Base-by-base conservation (phyloP, 805 yeast species). In the Pichia cabralensis region DNA sequence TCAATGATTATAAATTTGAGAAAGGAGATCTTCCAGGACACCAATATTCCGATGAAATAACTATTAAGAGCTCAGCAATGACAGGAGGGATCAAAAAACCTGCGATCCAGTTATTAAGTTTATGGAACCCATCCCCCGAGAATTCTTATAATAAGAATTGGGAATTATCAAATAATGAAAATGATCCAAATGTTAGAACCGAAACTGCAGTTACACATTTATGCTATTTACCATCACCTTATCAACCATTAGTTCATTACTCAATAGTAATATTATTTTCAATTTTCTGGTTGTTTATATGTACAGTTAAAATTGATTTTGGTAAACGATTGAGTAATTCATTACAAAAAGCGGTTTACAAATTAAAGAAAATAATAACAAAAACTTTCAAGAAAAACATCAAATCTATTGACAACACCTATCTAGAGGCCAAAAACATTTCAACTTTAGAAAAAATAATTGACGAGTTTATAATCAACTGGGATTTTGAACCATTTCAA, bases 41-140 rank as follows among this genome's bases (percentile, higher is more conserved):
- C 0, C 41, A 44, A 25, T 47, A 43, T 3, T 65, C 74, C 3
- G 78, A 77, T 33, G 98, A 92, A 53, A 74, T 80, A 43, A 84
- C 96, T 0, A 86, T 88, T 20, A 92, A 92, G 55, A 75, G 94
- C 4, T 74, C 80, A 34, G 80, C 96, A 11, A 82, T 92, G 94
- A 88, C 95, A 16, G 82, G 84, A 76, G 97, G 97, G 0, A 76
- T 92, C 20, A 58, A 64, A 34, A 64, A 65, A 34, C 99, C 99
- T 0, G 97, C 95, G 0, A 71, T 86, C 29, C 96, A 92, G 52
- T 55, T 92, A 32, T 56, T 92, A 6, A 74, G 95, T 0, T 62
- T 92, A 26, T 49, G 56, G 56, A 55, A 55, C 33, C 60, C 60
- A 1, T 7, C 12, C 1, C 13, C 11, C 2, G 14, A 22, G 11